Percentiles rank a stretch among this genome's conserved stretches.
Conservation (phyloP, 768 basidiomycete species). For the Tylopilus vinaceipallidus region DNA sequence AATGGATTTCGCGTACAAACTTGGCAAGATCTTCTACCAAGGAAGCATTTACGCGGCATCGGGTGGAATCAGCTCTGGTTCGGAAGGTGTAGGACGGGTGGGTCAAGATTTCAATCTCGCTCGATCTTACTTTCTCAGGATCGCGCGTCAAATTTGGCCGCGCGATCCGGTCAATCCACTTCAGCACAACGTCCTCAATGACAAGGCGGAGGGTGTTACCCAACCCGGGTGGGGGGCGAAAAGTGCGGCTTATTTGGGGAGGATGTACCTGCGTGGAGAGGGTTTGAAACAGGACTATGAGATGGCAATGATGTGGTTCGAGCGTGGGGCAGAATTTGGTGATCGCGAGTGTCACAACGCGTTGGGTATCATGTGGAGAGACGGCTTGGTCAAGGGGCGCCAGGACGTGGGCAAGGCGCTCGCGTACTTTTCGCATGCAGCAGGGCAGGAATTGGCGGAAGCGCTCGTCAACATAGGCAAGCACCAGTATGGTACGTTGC, state of each 20-base stretch:
- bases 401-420: conserved; percentile 67
- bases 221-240: conserved; percentile 66
- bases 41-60: conserved; percentile 82
- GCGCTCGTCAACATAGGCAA: conserved; percentile 92
- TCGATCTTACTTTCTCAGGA: conserved; percentile 76
- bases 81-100: conserved; percentile 90
- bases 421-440: conserved; percentile 71
- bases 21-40: conserved; percentile 96
- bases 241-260: conserved; percentile 85
- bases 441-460: conserved; percentile 86
- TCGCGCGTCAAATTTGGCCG: conserved; percentile 87
- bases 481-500: conserved; percentile 55
- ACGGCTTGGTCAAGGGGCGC: conserved; percentile 73
- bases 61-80: conserved; percentile 83
- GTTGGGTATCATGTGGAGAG: conserved; percentile 88
- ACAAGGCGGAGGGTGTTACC: conserved; percentile 51
- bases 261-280: conserved; percentile 94
- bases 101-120: conserved; percentile 77
- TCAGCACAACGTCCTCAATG: conserved; percentile 39
- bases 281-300: conserved; percentile 76
- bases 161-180: conserved; percentile 62
- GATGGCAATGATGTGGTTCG: conserved; percentile 91
- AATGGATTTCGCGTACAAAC: conserved; percentile 81
- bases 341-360: conserved; percentile 90
- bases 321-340: conserved; percentile 73